These are phyloP conservation scores for Usnea hakonensis DNA, from an alignment of 495 filamentous ascomycete species.

Conservation along the genomic window DNA sequence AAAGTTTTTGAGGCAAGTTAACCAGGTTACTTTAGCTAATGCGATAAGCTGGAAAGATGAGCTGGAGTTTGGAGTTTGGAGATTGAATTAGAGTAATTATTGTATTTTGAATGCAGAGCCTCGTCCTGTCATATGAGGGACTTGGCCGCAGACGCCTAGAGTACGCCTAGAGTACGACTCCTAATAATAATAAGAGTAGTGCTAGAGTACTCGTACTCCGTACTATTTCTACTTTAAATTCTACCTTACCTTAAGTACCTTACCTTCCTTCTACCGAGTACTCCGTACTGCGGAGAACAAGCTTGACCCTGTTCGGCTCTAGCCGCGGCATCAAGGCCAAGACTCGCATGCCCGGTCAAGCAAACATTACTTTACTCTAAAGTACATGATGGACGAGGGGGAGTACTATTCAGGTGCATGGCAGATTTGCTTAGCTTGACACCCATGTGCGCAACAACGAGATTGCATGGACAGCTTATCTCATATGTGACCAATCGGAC, in stretches of 20 bases:
- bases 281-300: not conserved
- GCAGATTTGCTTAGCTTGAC: not conserved
- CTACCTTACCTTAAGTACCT: too few species aligned
- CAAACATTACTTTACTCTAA: not conserved
- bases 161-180: too few species aligned
- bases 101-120: not conserved
- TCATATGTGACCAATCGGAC: too few species aligned
- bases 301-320: slow-evolving; percentile 1
- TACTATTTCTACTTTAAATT: too few species aligned
- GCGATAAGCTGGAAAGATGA: not conserved
- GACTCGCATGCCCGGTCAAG: too few species aligned
- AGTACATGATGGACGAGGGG: too few species aligned
- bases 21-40: too few species aligned
- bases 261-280: not conserved
- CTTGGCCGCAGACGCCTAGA: not conserved
- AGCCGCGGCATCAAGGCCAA: not conserved
- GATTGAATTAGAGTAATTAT: too few species aligned
- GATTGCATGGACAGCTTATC: not conserved
- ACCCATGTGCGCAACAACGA: not conserved
- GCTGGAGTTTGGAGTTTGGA: too few species aligned
- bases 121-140: not conserved
- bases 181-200: too few species aligned
- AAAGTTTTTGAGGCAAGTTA: not conserved
- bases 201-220: too few species aligned
- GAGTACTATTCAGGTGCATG: too few species aligned